Evolutionary conservation across 129 eudicot genomes (phyloP).

Genomic region (Centrapalus pauciflorus): DNA sequence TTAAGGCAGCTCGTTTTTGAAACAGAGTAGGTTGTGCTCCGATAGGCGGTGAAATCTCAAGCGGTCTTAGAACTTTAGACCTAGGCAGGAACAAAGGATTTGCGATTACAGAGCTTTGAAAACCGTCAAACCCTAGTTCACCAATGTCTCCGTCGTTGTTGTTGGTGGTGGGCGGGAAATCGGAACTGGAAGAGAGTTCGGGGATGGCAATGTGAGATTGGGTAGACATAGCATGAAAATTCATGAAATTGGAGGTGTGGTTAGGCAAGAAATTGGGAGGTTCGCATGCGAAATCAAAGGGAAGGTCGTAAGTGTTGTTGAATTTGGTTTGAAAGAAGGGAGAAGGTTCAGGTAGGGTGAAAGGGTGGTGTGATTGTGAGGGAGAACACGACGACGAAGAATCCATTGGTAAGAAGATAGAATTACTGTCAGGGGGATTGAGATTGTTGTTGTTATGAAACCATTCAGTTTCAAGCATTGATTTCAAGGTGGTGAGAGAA

Average conservation of each 20-base stretch:
- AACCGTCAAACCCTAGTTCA: conserved; percentile 42
- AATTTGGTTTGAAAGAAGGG: conserved; percentile 33
- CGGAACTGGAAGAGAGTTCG: conserved; percentile 27
- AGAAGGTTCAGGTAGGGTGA: conserved; percentile 26
- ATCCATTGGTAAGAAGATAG: conserved; percentile 34
- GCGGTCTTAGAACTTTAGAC: conserved; percentile 52
- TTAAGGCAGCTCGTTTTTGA: conserved; percentile 51
- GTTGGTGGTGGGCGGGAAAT: conserved; percentile 28
- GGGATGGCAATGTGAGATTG: conserved; percentile 12
- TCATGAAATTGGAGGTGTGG: conserved; percentile 32
- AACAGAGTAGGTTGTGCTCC: conserved; percentile 67
- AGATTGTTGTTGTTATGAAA: conserved; percentile 17
- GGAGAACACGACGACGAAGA: conserved; percentile 56
- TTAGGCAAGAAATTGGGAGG: conserved; percentile 30
- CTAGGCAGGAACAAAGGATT: conserved; percentile 22
- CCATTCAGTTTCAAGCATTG: conserved; percentile 67
- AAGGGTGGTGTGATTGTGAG: conserved; percentile 33
- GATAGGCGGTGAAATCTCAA: conserved; percentile 37
- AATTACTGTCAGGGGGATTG: conserved; percentile 17
- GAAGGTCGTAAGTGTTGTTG: conserved; percentile 15
- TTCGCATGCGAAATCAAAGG: conserved; percentile 43
- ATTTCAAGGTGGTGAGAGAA: conserved; percentile 42
- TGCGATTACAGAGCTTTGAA: conserved; percentile 4
- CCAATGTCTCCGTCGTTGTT: conserved; percentile 11
- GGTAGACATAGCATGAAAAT: conserved; percentile 18